Evolutionary conservation across 2,329 filamentous ascomycete species (phyloP).

Genomic region (Tricladium varicosporioides): DNA sequence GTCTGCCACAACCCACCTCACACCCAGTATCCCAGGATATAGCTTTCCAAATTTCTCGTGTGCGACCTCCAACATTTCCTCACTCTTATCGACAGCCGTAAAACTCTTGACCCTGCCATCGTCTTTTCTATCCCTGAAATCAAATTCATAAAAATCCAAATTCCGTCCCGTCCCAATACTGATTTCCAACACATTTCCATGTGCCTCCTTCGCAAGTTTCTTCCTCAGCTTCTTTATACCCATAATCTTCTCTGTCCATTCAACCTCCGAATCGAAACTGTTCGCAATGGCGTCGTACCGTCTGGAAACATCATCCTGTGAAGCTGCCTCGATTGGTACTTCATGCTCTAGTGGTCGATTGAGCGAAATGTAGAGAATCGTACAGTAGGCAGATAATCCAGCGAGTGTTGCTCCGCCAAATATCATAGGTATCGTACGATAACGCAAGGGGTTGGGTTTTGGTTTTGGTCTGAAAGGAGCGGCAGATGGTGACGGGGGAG

Average conservation of each 20-base stretch:
- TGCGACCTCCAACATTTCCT: slow-evolving; percentile 58
- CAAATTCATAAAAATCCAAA: slow-evolving; percentile 58
- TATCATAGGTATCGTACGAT: slow-evolving; percentile 27
- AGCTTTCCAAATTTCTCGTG: slow-evolving; percentile 48
- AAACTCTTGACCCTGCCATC: slow-evolving; percentile 48
- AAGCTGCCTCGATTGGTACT: slow-evolving; percentile 20
- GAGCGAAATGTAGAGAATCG: slow-evolving; percentile 38
- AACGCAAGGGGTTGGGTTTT: slow-evolving; percentile 21
- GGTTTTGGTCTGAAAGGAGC: not conserved
- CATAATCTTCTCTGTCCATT: slow-evolving; percentile 55
- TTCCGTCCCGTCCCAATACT: slow-evolving; percentile 64
- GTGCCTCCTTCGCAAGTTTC: slow-evolving; percentile 46
- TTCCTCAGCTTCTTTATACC: slow-evolving; percentile 52
- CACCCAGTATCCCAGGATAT: slow-evolving; percentile 40
- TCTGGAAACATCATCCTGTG: slow-evolving; percentile 31
- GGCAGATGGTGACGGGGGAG: not conserved
- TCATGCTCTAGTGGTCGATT: slow-evolving; percentile 20
- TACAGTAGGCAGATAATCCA: slow-evolving; percentile 20
- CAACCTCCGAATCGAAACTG: slow-evolving; percentile 57
- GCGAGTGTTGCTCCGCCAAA: slow-evolving; percentile 21
- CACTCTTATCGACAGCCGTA: slow-evolving; percentile 61
- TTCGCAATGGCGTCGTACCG: slow-evolving; percentile 41
- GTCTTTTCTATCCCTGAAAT: slow-evolving; percentile 25
- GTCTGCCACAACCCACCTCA: slow-evolving; percentile 39
- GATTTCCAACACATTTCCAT: slow-evolving; percentile 60